A percentile compares a stretch with the other conserved stretches of the same genome.
These are phyloP conservation scores for Penicillium tannophilum DNA, from an alignment of 495 filamentous ascomycete genomes.

Conservation along the genomic window DNA sequence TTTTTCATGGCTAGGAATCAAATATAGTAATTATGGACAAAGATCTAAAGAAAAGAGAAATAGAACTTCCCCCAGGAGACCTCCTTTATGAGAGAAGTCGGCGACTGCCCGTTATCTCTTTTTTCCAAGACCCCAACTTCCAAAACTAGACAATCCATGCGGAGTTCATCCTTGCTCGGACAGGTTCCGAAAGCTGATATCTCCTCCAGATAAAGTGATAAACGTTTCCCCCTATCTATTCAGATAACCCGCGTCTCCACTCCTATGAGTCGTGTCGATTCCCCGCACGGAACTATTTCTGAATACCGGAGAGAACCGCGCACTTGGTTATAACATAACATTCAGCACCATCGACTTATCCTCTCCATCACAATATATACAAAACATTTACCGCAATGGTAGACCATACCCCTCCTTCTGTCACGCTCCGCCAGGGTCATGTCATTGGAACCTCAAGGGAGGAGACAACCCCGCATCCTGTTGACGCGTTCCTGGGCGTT, in stretches of 20 bases:
- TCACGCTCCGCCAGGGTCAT: constrained; percentile 54
- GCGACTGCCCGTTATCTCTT: constrained; percentile 2
- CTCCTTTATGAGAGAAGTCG: not conserved
- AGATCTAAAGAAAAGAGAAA: not conserved
- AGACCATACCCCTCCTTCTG: constrained; percentile 28
- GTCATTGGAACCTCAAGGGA: constrained; percentile 52
- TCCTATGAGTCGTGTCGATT: not conserved
- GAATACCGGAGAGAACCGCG: constrained; percentile 13
- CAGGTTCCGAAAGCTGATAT: constrained; percentile 3
- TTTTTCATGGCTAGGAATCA: constrained; percentile 5
- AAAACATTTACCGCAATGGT: constrained; percentile 5
- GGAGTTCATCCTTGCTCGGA: constrained; percentile 1
- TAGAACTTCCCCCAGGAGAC: not conserved
- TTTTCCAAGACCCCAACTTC: constrained; percentile 6
- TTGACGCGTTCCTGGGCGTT: constrained; percentile 63
- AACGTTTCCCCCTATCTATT: constrained; percentile 1
- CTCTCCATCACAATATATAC: not conserved
- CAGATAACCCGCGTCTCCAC: constrained; percentile 20
- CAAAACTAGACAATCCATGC: not conserved
- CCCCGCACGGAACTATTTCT: constrained; percentile 30
- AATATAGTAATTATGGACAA: not conserved
- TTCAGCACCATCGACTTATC: not conserved
- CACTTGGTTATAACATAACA: not conserved
- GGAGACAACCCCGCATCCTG: constrained; percentile 41
- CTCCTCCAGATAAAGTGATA: constrained; percentile 10